phyloP scores from a whole-genome alignment of 179 eudicot species.

The Spinacia oleracea region DNA sequence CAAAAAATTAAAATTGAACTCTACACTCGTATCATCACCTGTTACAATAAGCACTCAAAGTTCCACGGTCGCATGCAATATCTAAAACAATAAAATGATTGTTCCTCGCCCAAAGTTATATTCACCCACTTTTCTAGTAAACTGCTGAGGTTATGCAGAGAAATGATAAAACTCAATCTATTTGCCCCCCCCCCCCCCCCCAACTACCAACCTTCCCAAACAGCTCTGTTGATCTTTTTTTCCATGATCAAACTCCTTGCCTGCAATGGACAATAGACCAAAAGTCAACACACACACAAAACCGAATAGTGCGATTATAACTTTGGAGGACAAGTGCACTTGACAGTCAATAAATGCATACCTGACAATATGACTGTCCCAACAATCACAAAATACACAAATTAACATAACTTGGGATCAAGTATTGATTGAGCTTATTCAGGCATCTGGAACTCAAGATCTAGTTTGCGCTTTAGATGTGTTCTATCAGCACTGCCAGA shows the following conservation, averaged over 20 bases:
- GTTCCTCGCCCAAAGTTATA: neutral
- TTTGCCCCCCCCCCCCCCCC: neutral
- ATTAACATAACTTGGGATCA: neutral
- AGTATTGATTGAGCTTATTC: conserved; percentile 45
- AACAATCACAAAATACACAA: conserved; percentile 11
- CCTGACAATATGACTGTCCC: conserved; percentile 26
- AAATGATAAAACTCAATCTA: neutral
- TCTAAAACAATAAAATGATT: conserved; percentile 1
- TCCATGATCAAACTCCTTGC: neutral
- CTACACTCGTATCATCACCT: conserved; percentile 19
- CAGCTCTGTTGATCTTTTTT: neutral
- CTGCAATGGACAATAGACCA: neutral
- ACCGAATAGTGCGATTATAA: neutral
- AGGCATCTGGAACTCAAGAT: conserved; percentile 84
- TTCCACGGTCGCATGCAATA: neutral
- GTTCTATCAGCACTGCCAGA: conserved; percentile 86
- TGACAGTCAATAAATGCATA: conserved; percentile 5
- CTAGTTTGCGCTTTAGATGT: conserved; percentile 89
- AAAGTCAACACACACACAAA: neutral
- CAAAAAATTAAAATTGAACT: neutral
- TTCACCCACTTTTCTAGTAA: neutral
- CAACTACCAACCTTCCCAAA: neutral
- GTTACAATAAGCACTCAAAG: conserved; percentile 18
- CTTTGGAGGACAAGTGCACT: neutral
- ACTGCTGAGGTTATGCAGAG: neutral